Evolutionary conservation across 768 basidiomycete genomes (phyloP), one percentile per base, ranked within the genome.

Genomic region (Boletellus emodensis): DNA sequence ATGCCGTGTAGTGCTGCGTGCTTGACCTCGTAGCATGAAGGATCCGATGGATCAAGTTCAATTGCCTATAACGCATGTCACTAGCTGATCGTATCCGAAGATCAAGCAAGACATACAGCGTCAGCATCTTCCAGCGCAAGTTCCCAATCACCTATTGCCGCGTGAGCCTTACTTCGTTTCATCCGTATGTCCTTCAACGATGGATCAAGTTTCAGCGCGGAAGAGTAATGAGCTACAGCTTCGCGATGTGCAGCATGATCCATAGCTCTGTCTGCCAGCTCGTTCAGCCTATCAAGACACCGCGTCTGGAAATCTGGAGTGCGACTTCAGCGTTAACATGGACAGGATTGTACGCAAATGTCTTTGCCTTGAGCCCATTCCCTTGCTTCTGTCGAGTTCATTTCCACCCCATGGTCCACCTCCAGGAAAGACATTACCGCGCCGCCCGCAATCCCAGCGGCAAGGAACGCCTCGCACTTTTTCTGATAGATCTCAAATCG

Each of bases 1-100:
- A 37, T 32, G 26, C 58, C 54, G n/a, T 53, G 51, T 6, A 63
- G 41, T 8, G 54, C 60, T 6, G 41, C 22, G 37, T 49, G 52
- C 30, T 43, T 61, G 9, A 26, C 20, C 38, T 61, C 38, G 6
- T 63, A 57, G 0, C 51, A 36, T 33, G 22, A 17, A 36, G 40
- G 51, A 15, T 45, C 22, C 8, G 45, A 51, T 8, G 60, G 38
- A 35, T 62, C 44, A 18, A 56, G 51, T 17, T 15, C 20, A 14
- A 63, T 45, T 20, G 48, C 49, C 60, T 63, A 20, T 9, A 2
- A 38, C 6, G n/a, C 4, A 10, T 32, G 44, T n/a, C 18, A 46
- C 18, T 28, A 1, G 20, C 41, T 36, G 32, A 28, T 30, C n/a
- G 6, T 3, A 2, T 14, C 2, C 6, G 47, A 15, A 32, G n/a